A percentile compares a stretch with the other conserved stretches of the same genome.
These are phyloP conservation scores for Paraphoma chrysanthemicola DNA, from an alignment of 2,329 filamentous ascomycete species.

Conservation along the genomic window DNA sequence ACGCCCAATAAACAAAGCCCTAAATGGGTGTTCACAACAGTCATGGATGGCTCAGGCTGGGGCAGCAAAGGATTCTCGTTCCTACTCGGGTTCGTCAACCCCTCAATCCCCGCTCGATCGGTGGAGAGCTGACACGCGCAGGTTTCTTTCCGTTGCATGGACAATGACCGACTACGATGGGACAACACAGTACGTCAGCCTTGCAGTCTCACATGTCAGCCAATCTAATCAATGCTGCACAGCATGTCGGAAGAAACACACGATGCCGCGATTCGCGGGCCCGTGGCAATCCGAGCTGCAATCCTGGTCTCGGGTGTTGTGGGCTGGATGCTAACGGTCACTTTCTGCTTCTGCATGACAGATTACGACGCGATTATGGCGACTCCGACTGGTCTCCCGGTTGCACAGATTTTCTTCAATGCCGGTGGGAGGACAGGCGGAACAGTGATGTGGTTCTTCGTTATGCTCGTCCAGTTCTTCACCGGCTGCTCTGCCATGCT, in stretches of 20 bases:
- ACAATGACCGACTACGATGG: slow-evolving; percentile 75
- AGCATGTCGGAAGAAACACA: slow-evolving; percentile 73
- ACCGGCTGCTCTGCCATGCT: slow-evolving; percentile 70
- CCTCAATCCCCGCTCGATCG: background rate
- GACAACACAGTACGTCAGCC: slow-evolving; percentile 64
- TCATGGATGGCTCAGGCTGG: slow-evolving; percentile 70
- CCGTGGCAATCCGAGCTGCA: slow-evolving; percentile 65
- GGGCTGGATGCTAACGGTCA: slow-evolving; percentile 69
- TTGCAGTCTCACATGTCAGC: slow-evolving; percentile 19
- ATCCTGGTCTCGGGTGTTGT: slow-evolving; percentile 66
- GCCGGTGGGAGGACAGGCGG: slow-evolving; percentile 64
- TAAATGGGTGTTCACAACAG: slow-evolving; percentile 66
- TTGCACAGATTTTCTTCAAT: slow-evolving; percentile 65
- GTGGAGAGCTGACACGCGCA: slow-evolving; percentile 23
- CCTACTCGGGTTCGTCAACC: slow-evolving; percentile 59
- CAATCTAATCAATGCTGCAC: slow-evolving; percentile 30
- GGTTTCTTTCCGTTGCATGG: slow-evolving; percentile 64
- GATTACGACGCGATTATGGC: slow-evolving; percentile 64
- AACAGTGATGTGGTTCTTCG: slow-evolving; percentile 67
- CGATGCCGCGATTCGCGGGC: slow-evolving; percentile 66
- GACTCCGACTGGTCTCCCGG: slow-evolving; percentile 66
- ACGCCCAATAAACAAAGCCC: slow-evolving; percentile 66
- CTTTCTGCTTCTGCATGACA: slow-evolving; percentile 67
- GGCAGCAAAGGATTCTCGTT: slow-evolving; percentile 68
- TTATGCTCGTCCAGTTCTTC: slow-evolving; percentile 70